A percentile compares a stretch with the other conserved stretches of the same genome.
These are phyloP conservation scores for Eudorina sp. DNA, from an alignment of 139 green algal species.

Conservation along the genomic window DNA sequence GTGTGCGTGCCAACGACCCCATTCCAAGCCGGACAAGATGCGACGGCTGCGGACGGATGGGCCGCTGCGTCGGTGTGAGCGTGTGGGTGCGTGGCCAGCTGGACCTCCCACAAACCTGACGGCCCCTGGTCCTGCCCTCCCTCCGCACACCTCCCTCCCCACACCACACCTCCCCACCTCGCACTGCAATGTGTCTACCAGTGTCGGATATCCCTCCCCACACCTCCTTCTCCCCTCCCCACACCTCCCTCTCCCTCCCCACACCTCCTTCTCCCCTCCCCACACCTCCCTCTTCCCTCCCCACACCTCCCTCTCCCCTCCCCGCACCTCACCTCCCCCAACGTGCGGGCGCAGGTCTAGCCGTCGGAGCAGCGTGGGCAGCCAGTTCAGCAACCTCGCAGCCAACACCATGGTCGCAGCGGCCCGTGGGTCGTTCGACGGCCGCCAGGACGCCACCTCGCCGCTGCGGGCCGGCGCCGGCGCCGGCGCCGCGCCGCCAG, in stretches of 20 bases:
- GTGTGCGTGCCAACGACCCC: too few species aligned
- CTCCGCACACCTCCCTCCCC: neutral
- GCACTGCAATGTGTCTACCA: too few species aligned
- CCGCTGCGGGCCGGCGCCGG: neutral
- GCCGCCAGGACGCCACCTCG: neutral
- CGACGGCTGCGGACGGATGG: too few species aligned
- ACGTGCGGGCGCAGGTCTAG: slow-evolving; percentile 7
- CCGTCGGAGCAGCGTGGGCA: slow-evolving; percentile 22
- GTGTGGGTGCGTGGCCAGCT: too few species aligned
- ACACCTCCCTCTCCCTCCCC: neutral
- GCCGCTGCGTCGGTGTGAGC: too few species aligned
- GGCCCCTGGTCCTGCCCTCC: neutral
- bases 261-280: neutral
- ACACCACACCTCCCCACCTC: neutral
- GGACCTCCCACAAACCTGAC: too few species aligned
- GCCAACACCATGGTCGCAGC: slow-evolving; percentile 16
- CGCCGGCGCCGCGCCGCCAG: neutral
- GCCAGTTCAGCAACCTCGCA: slow-evolving; percentile 30
- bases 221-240: neutral
- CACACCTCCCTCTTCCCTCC: neutral
- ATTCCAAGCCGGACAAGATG: too few species aligned
- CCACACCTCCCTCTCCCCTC: neutral
- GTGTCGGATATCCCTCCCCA: too few species aligned
- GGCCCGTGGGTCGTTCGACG: slow-evolving; percentile 22
- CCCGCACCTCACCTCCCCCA: neutral